Percentiles rank a stretch among this genome's conserved stretches.
Conservation (phyloP, 768 basidiomycete species). For the Russula ochroleuca region DNA sequence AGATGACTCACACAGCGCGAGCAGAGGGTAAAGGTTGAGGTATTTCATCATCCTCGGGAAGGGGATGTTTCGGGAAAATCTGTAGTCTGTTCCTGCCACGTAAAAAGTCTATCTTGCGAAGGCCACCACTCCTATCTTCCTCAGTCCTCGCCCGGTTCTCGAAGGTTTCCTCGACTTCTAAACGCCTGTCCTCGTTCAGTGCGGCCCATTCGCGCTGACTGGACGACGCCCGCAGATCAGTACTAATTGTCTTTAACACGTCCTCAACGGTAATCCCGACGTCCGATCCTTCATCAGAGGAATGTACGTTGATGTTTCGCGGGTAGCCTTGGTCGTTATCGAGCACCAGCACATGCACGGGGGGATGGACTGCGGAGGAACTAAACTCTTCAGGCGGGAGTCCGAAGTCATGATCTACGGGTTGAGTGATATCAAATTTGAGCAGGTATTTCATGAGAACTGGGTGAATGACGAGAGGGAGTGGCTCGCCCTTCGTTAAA, state of each 20-base stretch:
- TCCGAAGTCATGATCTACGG: slow-evolving; percentile 13
- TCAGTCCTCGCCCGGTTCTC: slow-evolving; percentile 10
- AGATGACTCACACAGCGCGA: slow-evolving; percentile 18
- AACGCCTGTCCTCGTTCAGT: slow-evolving; percentile 14
- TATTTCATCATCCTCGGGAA: slow-evolving; percentile 13
- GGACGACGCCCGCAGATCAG: slow-evolving; percentile 16
- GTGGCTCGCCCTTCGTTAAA: slow-evolving; percentile 13
- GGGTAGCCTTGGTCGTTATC: slow-evolving; percentile 23
- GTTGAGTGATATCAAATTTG: slow-evolving; percentile 14
- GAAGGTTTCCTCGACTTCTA: slow-evolving; percentile 18
- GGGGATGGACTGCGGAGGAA: slow-evolving; percentile 16
- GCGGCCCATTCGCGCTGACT: slow-evolving; percentile 20
- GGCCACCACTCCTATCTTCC: slow-evolving; percentile 13
- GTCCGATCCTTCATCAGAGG: slow-evolving; percentile 6
- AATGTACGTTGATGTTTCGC: slow-evolving; percentile 17
- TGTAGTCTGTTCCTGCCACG: slow-evolving; percentile 20
- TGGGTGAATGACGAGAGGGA: slow-evolving; percentile 21
- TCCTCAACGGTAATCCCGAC: slow-evolving; percentile 21
- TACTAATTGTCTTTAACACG: slow-evolving; percentile 3
- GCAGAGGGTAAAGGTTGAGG: background rate
- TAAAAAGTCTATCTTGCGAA: slow-evolving; percentile 19
- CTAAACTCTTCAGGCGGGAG: slow-evolving; percentile 13
- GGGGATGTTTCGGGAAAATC: slow-evolving; percentile 11
- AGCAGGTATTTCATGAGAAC: slow-evolving; percentile 22
- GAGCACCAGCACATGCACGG: slow-evolving; percentile 8